Evolutionary conservation across 192 early-diverging fungal genomes (phyloP).

Genomic region (Podila minutissima): DNA sequence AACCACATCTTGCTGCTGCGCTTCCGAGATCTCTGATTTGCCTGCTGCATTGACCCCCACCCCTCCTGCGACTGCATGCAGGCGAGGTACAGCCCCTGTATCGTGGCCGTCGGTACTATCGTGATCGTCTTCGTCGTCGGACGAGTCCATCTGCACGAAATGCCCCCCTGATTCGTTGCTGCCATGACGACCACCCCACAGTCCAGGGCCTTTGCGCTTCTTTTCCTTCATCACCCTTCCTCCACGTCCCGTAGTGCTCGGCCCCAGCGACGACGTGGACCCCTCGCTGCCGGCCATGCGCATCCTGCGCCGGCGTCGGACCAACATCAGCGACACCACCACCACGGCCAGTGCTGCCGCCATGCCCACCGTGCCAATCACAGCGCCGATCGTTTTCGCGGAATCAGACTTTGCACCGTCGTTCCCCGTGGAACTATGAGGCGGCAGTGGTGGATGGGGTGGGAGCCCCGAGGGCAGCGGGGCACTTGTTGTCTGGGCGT

Average conservation of each 20-base stretch:
- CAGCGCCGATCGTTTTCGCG: constrained; percentile 3
- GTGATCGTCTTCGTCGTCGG: background rate
- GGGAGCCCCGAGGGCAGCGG: background rate
- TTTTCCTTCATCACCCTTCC: constrained; percentile 13
- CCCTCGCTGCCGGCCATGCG: background rate
- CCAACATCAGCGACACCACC: constrained; percentile 16
- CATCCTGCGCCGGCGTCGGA: constrained; percentile 14
- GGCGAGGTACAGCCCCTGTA: background rate
- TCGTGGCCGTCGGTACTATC: background rate
- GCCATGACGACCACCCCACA: background rate
- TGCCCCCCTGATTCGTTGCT: constrained; percentile 13
- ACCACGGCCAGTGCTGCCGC: constrained; percentile 12
- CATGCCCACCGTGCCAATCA: constrained; percentile 5
- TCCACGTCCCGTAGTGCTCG: background rate
- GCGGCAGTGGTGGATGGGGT: background rate
- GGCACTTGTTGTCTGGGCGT: too few relatives aligned
- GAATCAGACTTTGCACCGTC: background rate
- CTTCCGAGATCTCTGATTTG: too few relatives aligned
- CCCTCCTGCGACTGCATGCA: too few relatives aligned
- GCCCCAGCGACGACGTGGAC: background rate
- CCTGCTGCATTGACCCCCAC: too few relatives aligned
- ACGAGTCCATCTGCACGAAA: constrained; percentile 36
- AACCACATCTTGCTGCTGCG: too few relatives aligned
- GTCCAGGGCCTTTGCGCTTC: background rate
- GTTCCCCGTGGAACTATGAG: background rate